Evolutionary conservation across 2,329 filamentous ascomycete genomes (phyloP).

Genomic region (Nemania sp.): DNA sequence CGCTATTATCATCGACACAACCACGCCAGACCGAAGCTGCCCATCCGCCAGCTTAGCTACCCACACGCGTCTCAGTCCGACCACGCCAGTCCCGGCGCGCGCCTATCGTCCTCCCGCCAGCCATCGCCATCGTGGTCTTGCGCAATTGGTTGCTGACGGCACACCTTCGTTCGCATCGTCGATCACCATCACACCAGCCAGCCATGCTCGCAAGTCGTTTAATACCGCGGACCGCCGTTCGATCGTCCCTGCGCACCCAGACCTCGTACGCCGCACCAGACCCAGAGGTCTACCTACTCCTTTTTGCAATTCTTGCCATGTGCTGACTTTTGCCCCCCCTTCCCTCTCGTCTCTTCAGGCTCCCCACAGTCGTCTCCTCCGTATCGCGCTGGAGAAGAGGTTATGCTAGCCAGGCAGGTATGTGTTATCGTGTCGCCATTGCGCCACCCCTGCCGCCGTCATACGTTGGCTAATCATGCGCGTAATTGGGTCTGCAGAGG

Average conservation of each 20-base stretch:
- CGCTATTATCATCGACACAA: not conserved
- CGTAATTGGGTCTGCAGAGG: slow-evolving; percentile 59
- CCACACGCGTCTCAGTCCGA: not conserved
- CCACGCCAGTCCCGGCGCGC: not conserved
- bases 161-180: not conserved
- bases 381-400: slow-evolving; percentile 60
- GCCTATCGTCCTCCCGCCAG: not conserved
- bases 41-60: not conserved
- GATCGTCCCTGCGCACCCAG: slow-evolving; percentile 58
- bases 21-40: not conserved
- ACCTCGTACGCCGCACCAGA: slow-evolving; percentile 49
- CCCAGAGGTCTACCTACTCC: slow-evolving; percentile 26
- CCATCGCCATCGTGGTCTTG: not conserved
- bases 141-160: slow-evolving; percentile 11
- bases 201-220: slow-evolving; percentile 66
- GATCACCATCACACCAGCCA: slow-evolving; percentile 45
- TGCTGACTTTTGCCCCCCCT: too few relatives aligned
- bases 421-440: not conserved
- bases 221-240: slow-evolving; percentile 62
- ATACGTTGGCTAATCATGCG: slow-evolving; percentile 23
- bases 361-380: slow-evolving; percentile 54
- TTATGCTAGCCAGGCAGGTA: slow-evolving; percentile 63
- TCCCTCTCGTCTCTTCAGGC: slow-evolving; percentile 43
- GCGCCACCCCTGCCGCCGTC: slow-evolving; percentile 31
- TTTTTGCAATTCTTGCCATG: too few relatives aligned